Percentiles rank a stretch among this genome's conserved stretches.
Evolutionary conservation across 1,284 basidiomycete genomes (phyloP).

Genomic region (Malassezia obtusa): DNA sequence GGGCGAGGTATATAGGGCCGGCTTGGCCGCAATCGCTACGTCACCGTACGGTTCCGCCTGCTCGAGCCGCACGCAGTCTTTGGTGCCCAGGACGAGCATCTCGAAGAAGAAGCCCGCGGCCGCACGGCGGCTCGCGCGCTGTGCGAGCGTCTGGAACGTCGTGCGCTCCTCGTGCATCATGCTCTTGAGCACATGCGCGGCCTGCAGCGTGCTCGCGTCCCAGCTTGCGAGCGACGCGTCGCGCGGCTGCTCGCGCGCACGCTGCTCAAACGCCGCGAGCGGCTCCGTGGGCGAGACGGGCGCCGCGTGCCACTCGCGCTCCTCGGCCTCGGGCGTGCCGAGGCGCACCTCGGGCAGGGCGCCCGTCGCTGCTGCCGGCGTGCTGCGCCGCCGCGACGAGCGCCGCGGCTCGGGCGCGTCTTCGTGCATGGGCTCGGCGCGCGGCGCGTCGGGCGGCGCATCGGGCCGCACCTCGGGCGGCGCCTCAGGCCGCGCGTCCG

Average conservation of each 20-base stretch:
- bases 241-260: conserved; percentile 44
- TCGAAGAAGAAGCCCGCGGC: conserved; percentile 97
- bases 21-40: conserved; percentile 72
- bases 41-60: conserved; percentile 67
- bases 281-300: conserved; percentile 62
- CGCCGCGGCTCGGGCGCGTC: conserved; percentile 15
- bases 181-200: conserved; percentile 30
- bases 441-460: not conserved
- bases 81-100: conserved; percentile 80
- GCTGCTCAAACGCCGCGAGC: conserved; percentile 70
- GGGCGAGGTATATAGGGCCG: conserved; percentile 54
- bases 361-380: conserved; percentile 16
- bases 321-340: conserved; percentile 54
- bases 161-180: conserved; percentile 20
- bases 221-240: conserved; percentile 48
- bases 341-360: conserved; percentile 31
- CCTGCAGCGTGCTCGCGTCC: conserved; percentile 48
- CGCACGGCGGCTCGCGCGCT: conserved; percentile 76
- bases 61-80: conserved; percentile 71
- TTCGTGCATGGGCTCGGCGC: conserved; percentile 14
- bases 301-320: conserved; percentile 54
- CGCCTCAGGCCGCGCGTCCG: not conserved
- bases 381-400: conserved; percentile 5
- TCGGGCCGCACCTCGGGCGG: not conserved
- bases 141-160: conserved; percentile 63